phyloP scores from a whole-genome alignment of 129 eudicot species.

The Logfia minima region DNA sequence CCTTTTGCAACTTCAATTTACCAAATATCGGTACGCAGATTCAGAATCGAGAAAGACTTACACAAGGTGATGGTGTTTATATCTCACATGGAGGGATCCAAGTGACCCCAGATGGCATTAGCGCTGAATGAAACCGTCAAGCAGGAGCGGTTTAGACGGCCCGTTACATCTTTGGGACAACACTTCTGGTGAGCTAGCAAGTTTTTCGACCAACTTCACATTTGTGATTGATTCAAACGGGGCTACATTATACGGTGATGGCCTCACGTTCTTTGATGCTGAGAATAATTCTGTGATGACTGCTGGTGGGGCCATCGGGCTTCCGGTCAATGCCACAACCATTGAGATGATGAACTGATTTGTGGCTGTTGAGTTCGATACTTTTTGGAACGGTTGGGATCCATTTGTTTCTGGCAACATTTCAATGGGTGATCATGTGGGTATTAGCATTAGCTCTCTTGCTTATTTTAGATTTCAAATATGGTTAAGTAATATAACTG shows the following conservation, averaged over 20 bases:
- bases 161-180: slow-evolving; percentile 32
- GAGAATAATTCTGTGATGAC: slow-evolving; percentile 9
- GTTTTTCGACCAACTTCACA: slow-evolving; percentile 17
- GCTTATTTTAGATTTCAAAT: neutral
- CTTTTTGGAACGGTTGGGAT: neutral
- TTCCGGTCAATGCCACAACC: slow-evolving; percentile 5
- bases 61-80: neutral
- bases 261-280: slow-evolving; percentile 30
- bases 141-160: slow-evolving; percentile 8
- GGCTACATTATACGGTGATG: neutral
- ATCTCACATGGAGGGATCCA: slow-evolving; percentile 7
- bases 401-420: neutral
- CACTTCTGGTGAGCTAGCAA: slow-evolving; percentile 15
- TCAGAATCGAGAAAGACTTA: neutral
- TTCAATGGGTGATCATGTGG: neutral
- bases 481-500: neutral
- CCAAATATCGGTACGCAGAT: neutral
- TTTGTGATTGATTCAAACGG: slow-evolving; percentile 10
- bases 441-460: neutral
- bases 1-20: slow-evolving; percentile 19
- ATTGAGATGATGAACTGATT: neutral
- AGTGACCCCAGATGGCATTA: neutral
- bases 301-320: slow-evolving; percentile 22
- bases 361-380: slow-evolving; percentile 45
- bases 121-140: neutral